Base-by-base conservation (phyloP, 2,329 filamentous ascomycete species). In the Parastagonospora nodorum region DNA sequence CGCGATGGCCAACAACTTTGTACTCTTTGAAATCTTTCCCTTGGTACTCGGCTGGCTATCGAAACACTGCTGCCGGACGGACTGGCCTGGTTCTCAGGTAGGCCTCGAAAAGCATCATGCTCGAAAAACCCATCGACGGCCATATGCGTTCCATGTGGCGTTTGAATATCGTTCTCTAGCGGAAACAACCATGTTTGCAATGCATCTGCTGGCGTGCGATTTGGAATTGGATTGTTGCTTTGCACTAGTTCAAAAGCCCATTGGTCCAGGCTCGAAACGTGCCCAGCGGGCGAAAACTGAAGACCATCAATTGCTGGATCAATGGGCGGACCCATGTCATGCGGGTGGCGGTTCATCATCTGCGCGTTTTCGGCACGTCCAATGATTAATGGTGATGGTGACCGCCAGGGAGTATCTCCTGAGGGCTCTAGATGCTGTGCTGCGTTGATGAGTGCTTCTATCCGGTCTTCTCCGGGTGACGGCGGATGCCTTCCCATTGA, bases 201-300 rank as follows among this genome's bases (percentile, higher is more conserved):
- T 12, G 70, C 68, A 55, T 72, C 68, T 2, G 70, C 69, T 12
- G 69, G 68, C 5, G 68, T 72, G 41, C 69, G 61, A 37, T 69
- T 71, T n/a, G 69, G 66, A 27, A 71, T 42, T 9, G 70, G 64
- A 47, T 73, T 67, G 43, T 69, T 71, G 51, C 61, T 71, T 42
- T 73, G 70, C 37, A 72, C 69, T 2, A 73, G 57, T 50, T 72
- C 70, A 45, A 73, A 73, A 11, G 70, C 64, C 70, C 70, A 73
- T 49, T 72, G 69, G 46, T 72, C 69, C 15, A 73, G 58, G 43
- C 67, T 70, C 7, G 63, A 69, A 15, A 71, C 67, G 45, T 69
- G 68, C n/a, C 60, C 64, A 9, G 67, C 58, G 10, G 69, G 68
- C 27, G 69, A 66, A 47, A 72, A 73, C 1, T 68, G 66, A 37